phyloP scores from a whole-genome alignment of 1,284 basidiomycete species.

The Malassezia yamatoensis region DNA sequence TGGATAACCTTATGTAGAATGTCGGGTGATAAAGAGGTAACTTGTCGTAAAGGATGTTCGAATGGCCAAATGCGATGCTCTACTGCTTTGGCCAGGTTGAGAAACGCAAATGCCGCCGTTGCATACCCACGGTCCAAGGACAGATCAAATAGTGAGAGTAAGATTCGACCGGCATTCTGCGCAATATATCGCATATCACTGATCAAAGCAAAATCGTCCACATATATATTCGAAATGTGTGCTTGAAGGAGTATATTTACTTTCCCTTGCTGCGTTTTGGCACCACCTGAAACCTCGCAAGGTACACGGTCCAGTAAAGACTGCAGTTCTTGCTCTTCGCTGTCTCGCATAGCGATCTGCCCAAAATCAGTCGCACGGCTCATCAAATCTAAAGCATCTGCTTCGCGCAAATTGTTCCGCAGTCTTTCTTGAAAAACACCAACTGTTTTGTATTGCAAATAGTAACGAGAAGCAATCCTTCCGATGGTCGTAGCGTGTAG shows the following conservation, averaged over 20 bases:
- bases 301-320: conserved; percentile 57
- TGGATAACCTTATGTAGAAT: conserved; percentile 68
- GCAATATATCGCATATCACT: conserved; percentile 80
- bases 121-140: conserved; percentile 87
- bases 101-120: conserved; percentile 65
- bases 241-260: conserved; percentile 92
- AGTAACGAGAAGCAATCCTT: conserved; percentile 90
- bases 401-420: conserved; percentile 77
- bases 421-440: conserved; percentile 80
- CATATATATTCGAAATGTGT: conserved; percentile 66
- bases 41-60: conserved; percentile 65
- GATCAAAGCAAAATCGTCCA: conserved; percentile 93
- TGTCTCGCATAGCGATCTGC: conserved; percentile 86
- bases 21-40: conserved; percentile 57
- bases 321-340: conserved; percentile 74
- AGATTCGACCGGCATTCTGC: conserved; percentile 81
- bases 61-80: conserved; percentile 81
- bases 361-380: conserved; percentile 91
- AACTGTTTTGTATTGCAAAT: conserved; percentile 76
- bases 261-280: conserved; percentile 72
- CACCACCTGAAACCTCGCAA: conserved; percentile 57
- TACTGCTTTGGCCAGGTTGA: conserved; percentile 73
- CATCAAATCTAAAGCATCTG: conserved; percentile 77
- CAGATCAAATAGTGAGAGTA: conserved; percentile 86
- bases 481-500: conserved; percentile 78